phyloP scores from a whole-genome alignment of 2,329 filamentous ascomycete species.

The Pseudogymnoascus destructans region DNA sequence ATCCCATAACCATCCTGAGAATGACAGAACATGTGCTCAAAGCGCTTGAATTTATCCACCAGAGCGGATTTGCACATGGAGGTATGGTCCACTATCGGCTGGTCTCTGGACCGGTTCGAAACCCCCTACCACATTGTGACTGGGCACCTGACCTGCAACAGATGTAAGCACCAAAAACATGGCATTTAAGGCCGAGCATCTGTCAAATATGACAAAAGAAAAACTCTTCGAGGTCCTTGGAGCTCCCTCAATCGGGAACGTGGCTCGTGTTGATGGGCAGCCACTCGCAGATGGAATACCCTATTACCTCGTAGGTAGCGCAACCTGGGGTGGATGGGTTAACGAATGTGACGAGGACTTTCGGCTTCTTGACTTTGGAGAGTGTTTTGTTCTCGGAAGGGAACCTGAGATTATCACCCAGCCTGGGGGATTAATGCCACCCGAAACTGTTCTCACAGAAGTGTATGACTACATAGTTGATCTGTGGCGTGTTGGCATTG shows the following conservation, averaged over 20 bases:
- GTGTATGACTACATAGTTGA: slow-evolving; percentile 17
- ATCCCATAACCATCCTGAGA: slow-evolving; percentile 19
- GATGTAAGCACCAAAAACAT: slow-evolving; percentile 24
- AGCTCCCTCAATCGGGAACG: background rate
- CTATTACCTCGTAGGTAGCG: slow-evolving; percentile 13
- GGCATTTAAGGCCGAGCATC: slow-evolving; percentile 18
- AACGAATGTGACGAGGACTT: slow-evolving; percentile 19
- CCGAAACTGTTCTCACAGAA: slow-evolving; percentile 19
- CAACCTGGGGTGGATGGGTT: slow-evolving; percentile 14
- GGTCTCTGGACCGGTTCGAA: background rate
- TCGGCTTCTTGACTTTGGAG: slow-evolving; percentile 20
- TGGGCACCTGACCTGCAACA: slow-evolving; percentile 13
- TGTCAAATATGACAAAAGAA: slow-evolving; percentile 13
- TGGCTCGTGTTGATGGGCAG: background rate
- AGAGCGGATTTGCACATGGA: slow-evolving; percentile 23
- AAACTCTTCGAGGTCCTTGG: slow-evolving; percentile 14
- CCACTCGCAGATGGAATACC: slow-evolving; percentile 13
- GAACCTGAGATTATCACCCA: slow-evolving; percentile 15
- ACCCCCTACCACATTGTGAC: slow-evolving; percentile 6
- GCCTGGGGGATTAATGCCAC: slow-evolving; percentile 15
- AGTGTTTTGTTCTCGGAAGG: slow-evolving; percentile 13
- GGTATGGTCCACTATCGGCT: slow-evolving; percentile 17
- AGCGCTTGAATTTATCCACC: slow-evolving; percentile 23
- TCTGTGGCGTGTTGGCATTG: slow-evolving; percentile 16
- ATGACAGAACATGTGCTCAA: slow-evolving; percentile 24